These are phyloP conservation scores for Vishniacozyma victoriae DNA, from an alignment of 768 basidiomycete species.

Conservation along the genomic window DNA sequence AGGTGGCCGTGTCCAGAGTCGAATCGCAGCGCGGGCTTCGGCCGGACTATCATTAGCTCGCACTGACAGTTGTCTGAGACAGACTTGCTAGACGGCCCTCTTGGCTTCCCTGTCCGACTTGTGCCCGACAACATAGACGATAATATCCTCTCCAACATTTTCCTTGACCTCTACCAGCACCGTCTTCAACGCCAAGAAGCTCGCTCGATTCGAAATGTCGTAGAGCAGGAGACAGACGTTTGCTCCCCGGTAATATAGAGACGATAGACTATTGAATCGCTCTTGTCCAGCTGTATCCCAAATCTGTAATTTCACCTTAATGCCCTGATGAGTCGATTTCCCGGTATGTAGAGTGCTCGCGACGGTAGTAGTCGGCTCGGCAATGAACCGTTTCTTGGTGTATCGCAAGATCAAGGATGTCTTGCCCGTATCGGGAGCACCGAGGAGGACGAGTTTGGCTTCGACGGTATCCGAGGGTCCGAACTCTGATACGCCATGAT, in stretches of 20 bases:
- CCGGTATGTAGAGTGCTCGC: slow-evolving; percentile 37
- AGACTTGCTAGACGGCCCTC: slow-evolving; percentile 26
- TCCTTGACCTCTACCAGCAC: slow-evolving; percentile 38
- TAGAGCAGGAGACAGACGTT: slow-evolving; percentile 41
- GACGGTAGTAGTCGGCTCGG: slow-evolving; percentile 26
- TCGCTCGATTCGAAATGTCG: slow-evolving; percentile 33
- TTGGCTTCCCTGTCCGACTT: slow-evolving; percentile 30
- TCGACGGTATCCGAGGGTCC: slow-evolving; percentile 38
- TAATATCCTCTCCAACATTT: slow-evolving; percentile 39
- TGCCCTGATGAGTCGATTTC: slow-evolving; percentile 39
- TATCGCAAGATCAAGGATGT: slow-evolving; percentile 42
- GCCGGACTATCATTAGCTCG: slow-evolving; percentile 13
- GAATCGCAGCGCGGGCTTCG: slow-evolving; percentile 21
- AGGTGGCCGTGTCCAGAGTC: slow-evolving; percentile 29
- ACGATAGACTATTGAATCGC: slow-evolving; percentile 41
- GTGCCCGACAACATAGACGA: slow-evolving; percentile 36
- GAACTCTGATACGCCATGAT: slow-evolving; percentile 18
- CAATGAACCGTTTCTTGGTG: slow-evolving; percentile 29
- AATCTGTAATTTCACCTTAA: slow-evolving; percentile 37
- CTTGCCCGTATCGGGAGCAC: slow-evolving; percentile 43
- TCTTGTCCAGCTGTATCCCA: slow-evolving; percentile 48
- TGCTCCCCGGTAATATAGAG: slow-evolving; percentile 43
- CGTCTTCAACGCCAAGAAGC: slow-evolving; percentile 35
- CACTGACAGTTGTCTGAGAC: no score
- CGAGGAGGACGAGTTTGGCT: slow-evolving; percentile 44